Base-by-base conservation (phyloP, 1,139 yeast genomes). In the Hyphopichia buzzinii region DNA sequence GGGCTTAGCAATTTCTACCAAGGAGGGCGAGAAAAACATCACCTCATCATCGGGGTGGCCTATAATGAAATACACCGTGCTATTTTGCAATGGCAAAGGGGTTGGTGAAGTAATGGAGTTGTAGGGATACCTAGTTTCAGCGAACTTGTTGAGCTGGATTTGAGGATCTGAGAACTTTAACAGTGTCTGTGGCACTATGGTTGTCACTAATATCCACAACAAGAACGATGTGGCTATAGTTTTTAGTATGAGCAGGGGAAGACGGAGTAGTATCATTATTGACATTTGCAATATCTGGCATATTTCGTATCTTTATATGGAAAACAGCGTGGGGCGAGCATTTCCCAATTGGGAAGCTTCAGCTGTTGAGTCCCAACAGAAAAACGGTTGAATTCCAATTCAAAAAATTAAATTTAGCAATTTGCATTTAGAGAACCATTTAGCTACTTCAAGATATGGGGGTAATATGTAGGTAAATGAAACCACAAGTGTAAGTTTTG, bases 11-110 rank as follows among this genome's bases (percentile, higher is more conserved):
- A 81, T 50, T 44, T 77, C 84, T 8, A 77, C 59, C 31, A 88
- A 52, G 0, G 95, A 72, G 0, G 98, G 98, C 1, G 90, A 79
- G 54, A 92, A 94, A 61, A 94, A 94, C 98, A 94, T 94, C 39
- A 89, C 92, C 60, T 94, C 99, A 57, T 94, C 99, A 59, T 94
- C 99, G 0, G 99, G 99, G 59, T 94, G 99, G 1, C 96, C 96
- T 29, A 89, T 82, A 14, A 92, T 67, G 33, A 86, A 64, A 44
- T 72, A 74, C 1, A 75, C 63, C 1, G 63, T 55, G 26, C 65
- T 55, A 41, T 68, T 57, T 14, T 48, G 55, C 15, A 69, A 61
- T 5, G 67, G 64, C 19, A 64, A 46, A 5, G 65, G 57, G 14
- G 66, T 54, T 4, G 71, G 68, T 10, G 62, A 54, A 2, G 68